Conservation (phyloP, 2,329 filamentous ascomycete genomes). For the Atkinsonella hypoxylon region DNA sequence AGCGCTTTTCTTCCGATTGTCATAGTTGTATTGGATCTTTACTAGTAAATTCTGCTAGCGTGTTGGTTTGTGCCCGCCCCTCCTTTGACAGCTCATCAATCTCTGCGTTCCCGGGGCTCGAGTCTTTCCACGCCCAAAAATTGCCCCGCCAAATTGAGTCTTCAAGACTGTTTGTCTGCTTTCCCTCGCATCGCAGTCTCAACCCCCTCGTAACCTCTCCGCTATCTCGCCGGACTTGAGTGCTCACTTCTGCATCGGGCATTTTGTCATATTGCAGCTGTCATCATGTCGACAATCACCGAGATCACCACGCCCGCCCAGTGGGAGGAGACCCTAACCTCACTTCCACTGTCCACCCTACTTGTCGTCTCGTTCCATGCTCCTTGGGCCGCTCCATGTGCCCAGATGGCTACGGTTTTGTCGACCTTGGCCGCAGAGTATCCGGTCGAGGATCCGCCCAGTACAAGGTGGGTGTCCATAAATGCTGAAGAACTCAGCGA, state of each 20-base stretch:
- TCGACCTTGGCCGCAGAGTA: slow-evolving; percentile 79
- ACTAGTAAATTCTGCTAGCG: no score
- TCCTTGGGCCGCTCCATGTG: slow-evolving; percentile 91
- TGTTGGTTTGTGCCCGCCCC: slow-evolving; percentile 4
- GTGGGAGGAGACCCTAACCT: slow-evolving; percentile 58
- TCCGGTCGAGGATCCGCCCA: slow-evolving; percentile 50
- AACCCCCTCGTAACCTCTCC: neutral
- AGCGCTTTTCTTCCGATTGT: no score
- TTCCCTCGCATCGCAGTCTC: slow-evolving; percentile 1
- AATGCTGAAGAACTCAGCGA: slow-evolving; percentile 93
- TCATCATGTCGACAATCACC: slow-evolving; percentile 60
- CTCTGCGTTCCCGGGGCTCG: slow-evolving; percentile 4
- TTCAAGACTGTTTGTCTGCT: slow-evolving; percentile 3
- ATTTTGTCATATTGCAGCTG: neutral
- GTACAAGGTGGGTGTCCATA: slow-evolving; percentile 75
- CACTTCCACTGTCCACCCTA: slow-evolving; percentile 57
- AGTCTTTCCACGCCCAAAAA: neutral
- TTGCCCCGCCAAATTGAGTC: slow-evolving; percentile 10
- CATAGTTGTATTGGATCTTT: no score
- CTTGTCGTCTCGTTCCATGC: slow-evolving; percentile 90
- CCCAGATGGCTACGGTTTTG: slow-evolving; percentile 84
- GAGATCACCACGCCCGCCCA: slow-evolving; percentile 64
- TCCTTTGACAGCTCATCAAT: neutral
- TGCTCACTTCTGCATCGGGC: neutral
- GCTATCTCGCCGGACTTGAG: neutral